Percentiles rank a stretch among this genome's conserved stretches.
phyloP scores from a whole-genome alignment of 495 filamentous ascomycete species.

The Aspergillus wentii region DNA sequence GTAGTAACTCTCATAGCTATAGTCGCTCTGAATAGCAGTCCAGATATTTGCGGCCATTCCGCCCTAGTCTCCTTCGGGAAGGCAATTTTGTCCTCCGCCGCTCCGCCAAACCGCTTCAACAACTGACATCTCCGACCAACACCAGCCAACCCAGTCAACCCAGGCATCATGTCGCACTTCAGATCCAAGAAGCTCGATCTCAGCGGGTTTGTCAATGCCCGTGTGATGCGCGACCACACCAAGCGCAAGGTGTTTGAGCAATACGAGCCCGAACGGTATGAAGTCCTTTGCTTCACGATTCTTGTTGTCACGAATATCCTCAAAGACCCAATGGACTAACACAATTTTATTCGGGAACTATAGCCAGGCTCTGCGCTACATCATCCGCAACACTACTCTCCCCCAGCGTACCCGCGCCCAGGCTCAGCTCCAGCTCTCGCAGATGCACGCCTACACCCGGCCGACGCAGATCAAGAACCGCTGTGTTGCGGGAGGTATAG shows the following conservation, averaged over 20 bases:
- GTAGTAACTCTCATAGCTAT: no score
- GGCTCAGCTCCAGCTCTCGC: slow-evolving; percentile 84
- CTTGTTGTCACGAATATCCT: no score
- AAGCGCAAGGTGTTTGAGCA: slow-evolving; percentile 90
- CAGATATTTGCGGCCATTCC: no score
- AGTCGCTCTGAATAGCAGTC: no score
- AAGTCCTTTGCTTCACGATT: no score
- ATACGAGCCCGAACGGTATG: slow-evolving; percentile 78
- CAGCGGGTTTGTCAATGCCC: slow-evolving; percentile 77
- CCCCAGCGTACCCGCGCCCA: slow-evolving; percentile 75
- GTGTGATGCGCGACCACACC: slow-evolving; percentile 84
- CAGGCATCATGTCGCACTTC: slow-evolving; percentile 70
- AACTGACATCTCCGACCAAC: neutral
- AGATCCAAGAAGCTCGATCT: slow-evolving; percentile 83
- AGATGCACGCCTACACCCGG: slow-evolving; percentile 93
- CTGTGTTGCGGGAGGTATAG: slow-evolving; percentile 83
- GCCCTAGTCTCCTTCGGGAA: slow-evolving; percentile 32
- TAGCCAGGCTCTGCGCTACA: slow-evolving; percentile 94
- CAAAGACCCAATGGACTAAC: no score
- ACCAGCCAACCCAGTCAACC: slow-evolving; percentile 2
- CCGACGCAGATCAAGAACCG: slow-evolving; percentile 90
- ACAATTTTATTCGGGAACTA: no score
- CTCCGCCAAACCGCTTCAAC: slow-evolving; percentile 4
- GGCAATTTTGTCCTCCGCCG: slow-evolving; percentile 18
- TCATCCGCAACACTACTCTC: slow-evolving; percentile 87